These are phyloP conservation scores for Suillus bovinus DNA, from an alignment of 768 basidiomycete species.

Conservation along the genomic window DNA sequence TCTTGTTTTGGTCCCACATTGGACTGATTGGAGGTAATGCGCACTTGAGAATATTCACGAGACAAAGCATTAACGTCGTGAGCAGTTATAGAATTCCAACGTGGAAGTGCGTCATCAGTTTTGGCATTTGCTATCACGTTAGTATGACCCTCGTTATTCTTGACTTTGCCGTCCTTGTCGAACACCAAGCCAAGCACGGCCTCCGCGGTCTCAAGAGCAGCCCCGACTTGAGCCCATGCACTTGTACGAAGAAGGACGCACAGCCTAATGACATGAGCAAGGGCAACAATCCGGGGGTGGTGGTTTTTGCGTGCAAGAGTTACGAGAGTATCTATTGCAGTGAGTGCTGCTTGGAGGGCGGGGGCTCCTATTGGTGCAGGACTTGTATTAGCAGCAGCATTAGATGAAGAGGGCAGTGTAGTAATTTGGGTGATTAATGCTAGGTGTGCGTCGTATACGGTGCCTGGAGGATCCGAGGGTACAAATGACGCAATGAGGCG, in stretches of 20 bases:
- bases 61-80: conserved; percentile 26
- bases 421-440: conserved; percentile 50
- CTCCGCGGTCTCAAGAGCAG: conserved; percentile 29
- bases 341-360: conserved; percentile 33
- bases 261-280: conserved; percentile 57
- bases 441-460: conserved; percentile 56
- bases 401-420: conserved; percentile 18
- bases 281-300: conserved; percentile 47
- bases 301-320: conserved; percentile 28
- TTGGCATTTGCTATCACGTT: neutral
- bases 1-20: conserved; percentile 2
- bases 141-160: neutral
- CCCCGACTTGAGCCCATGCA: conserved; percentile 42
- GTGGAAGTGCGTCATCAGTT: conserved; percentile 16
- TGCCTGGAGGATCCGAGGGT: conserved; percentile 49
- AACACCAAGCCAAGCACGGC: neutral
- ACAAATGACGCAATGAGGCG: neutral
- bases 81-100: conserved; percentile 31
- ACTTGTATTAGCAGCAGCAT: neutral
- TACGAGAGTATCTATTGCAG: conserved; percentile 36
- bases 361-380: conserved; percentile 11
- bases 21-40: neutral
- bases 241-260: conserved; percentile 38
- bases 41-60: neutral
- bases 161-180: neutral